Evolutionary conservation across 2,329 filamentous ascomycete species (phyloP).

Genomic region (Hypoxylon sp.): DNA sequence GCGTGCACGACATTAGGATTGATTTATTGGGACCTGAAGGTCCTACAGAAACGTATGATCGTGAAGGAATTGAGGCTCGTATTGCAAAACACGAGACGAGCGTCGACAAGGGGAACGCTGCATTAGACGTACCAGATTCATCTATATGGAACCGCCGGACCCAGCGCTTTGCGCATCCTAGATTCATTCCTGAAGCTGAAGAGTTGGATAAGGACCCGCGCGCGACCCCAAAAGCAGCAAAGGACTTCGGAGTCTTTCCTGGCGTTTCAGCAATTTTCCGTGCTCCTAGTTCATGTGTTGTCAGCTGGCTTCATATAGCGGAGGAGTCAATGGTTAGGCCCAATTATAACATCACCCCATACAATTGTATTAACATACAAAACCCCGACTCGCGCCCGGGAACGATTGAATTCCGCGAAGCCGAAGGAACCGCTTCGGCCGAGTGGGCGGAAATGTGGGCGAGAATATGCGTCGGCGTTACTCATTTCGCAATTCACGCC

Average conservation of each 20-base stretch:
- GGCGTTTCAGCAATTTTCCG: slow-evolving; percentile 4
- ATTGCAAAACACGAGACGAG: not conserved
- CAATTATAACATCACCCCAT: slow-evolving; percentile 26
- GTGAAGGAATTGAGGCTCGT: not conserved
- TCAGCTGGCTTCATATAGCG: not conserved
- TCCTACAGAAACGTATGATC: not conserved
- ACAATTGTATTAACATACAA: not conserved
- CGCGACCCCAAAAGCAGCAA: not conserved
- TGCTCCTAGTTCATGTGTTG: not conserved
- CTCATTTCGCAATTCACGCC: slow-evolving; percentile 31
- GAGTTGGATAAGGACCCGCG: not conserved
- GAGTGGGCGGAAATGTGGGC: slow-evolving; percentile 33
- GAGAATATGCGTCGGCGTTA: slow-evolving; percentile 34
- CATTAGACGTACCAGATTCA: not conserved
- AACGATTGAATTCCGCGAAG: slow-evolving; percentile 37
- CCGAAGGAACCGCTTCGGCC: slow-evolving; percentile 17
- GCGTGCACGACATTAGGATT: not conserved
- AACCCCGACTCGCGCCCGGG: not conserved
- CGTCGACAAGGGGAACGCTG: not conserved
- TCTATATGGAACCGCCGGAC: slow-evolving; percentile 1
- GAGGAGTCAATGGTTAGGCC: not conserved
- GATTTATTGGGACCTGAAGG: not conserved
- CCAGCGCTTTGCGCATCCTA: slow-evolving; percentile 1
- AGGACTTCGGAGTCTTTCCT: slow-evolving; percentile 7
- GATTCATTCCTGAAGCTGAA: not conserved